Base-by-base conservation (phyloP, 225 moss, liverwort and hornwort genomes). In the Physcomitrium patens region DNA sequence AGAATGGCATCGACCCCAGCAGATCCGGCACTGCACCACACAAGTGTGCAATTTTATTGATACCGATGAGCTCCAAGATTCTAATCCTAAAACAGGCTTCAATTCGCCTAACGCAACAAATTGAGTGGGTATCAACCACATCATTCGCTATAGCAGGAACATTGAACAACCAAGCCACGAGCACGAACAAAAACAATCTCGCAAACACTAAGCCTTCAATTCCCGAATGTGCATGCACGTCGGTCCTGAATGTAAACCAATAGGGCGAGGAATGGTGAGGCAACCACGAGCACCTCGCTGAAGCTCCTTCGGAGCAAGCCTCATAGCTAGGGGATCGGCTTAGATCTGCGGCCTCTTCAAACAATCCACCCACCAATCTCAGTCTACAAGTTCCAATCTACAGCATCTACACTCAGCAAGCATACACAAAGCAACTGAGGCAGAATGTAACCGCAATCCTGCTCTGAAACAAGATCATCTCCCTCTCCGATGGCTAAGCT, bases 1-100 rank as follows among this genome's bases (percentile, higher is more conserved):
- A 48, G 48, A 70, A 43, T n/a, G 80, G 75, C 14, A 70, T 13
- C 47, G 73, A 75, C 49, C 75, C 75, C 70, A 80, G 64, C 37
- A 75, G 49, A 13, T 50, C 64, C 75, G 70, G 16, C 41, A 75
- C 75, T 70, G 64, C 70, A 70, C 60, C 59, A 74, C 4, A 19
- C 31, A 37, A 1, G 14, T 51, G 20, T 7, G 31, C 31, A 37
- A 37, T 37, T 37, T 7, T 37, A 20, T 19, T 10, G 9, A 15
- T 5, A 59, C 10, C 10, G 2, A 59, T 59, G 24, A 59, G 58
- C 23, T n/a, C 51, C 51, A 51, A 51, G 51, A 51, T 51, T 51
- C 1, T 51, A 17, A 51, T 3, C 17, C 17, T 17, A 17, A 17
- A 51, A 51, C 17, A 12, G 51, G 0, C 17, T 51, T 13, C 51